Percentiles rank a stretch among this genome's conserved stretches.
Evolutionary conservation across 2,329 filamentous ascomycete genomes (phyloP).

Genomic region (Fonsecaea erecta): DNA sequence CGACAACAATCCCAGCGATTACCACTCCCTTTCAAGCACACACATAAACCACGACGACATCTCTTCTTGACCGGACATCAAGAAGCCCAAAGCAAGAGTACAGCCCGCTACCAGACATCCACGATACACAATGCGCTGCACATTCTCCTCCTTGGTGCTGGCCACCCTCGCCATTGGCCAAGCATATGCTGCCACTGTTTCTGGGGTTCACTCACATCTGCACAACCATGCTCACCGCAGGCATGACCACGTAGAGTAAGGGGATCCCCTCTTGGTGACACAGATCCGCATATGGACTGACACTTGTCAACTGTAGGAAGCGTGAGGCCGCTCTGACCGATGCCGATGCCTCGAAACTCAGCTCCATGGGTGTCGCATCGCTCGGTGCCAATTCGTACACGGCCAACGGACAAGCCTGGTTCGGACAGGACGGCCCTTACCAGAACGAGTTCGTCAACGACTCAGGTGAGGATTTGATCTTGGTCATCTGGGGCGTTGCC

Average conservation of each 20-base stretch:
- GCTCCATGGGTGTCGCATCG: constrained; percentile 28
- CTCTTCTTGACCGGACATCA: constrained; percentile 24
- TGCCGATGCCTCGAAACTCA: constrained; percentile 27
- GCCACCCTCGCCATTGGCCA: constrained; percentile 36
- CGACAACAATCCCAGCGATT: constrained; percentile 26
- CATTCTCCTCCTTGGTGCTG: constrained; percentile 37
- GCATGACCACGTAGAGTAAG: constrained; percentile 31
- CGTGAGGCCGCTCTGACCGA: constrained; percentile 31
- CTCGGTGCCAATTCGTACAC: constrained; percentile 33
- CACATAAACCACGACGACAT: constrained; percentile 7
- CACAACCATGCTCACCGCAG: constrained; percentile 31
- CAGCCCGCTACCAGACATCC: constrained; percentile 1
- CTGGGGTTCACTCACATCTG: constrained; percentile 22
- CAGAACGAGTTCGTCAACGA: constrained; percentile 36
- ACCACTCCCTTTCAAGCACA: constrained; percentile 24
- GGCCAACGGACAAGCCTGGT: constrained; percentile 30
- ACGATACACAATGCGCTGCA: constrained; percentile 34
- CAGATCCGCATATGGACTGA: constrained; percentile 21
- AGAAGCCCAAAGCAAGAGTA: constrained; percentile 16
- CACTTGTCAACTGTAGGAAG: constrained; percentile 25
- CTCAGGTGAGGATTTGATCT: constrained; percentile 36
- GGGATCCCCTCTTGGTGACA: constrained; percentile 5
- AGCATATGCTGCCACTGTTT: constrained; percentile 33
- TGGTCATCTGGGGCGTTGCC: constrained; percentile 36
- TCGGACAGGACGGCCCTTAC: constrained; percentile 33